Percentiles rank a stretch among this genome's conserved stretches.
Evolutionary conservation across 441 rosid genomes (phyloP).

Genomic region (Adansonia madagascariensis): DNA sequence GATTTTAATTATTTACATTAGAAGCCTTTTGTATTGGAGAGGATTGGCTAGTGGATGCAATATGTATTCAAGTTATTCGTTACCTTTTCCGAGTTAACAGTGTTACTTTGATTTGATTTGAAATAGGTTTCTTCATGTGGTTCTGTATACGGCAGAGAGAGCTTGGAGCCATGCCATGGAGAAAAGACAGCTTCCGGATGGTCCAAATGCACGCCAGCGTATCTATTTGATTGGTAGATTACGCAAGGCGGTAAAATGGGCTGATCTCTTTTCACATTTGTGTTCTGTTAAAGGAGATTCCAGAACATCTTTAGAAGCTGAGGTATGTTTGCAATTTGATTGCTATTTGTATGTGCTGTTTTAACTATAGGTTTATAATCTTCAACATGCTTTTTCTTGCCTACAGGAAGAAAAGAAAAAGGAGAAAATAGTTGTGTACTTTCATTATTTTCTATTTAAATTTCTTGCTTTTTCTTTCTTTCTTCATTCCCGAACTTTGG

Average conservation of each 20-base stretch:
- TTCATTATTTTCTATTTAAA: not conserved
- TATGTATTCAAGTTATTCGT: not conserved
- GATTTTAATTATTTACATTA: not conserved
- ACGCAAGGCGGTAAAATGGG: conserved; percentile 97
- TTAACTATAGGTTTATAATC: not conserved
- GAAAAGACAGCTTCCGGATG: conserved; percentile 94
- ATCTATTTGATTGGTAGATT: conserved; percentile 90
- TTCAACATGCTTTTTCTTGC: not conserved
- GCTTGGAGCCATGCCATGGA: conserved; percentile 99
- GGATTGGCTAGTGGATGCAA: not conserved
- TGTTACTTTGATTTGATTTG: conserved; percentile 24
- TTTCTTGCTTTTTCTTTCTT: not conserved
- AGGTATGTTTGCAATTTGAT: conserved; percentile 50
- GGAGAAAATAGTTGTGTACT: not conserved
- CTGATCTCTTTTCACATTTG: conserved; percentile 73
- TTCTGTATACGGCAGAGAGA: conserved; percentile 93
- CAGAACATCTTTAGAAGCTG: conserved; percentile 92
- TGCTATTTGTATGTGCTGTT: conserved; percentile 7
- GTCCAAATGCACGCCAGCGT: conserved; percentile 87
- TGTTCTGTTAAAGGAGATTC: conserved; percentile 85
- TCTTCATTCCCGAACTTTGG: not conserved
- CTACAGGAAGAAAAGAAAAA: not conserved
- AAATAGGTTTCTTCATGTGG: conserved; percentile 86
- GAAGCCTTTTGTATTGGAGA: not conserved
- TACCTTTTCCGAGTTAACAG: conserved; percentile 14